Evolutionary conservation across 768 basidiomycete species (phyloP).

Genomic region (Mycena latifolia): DNA sequence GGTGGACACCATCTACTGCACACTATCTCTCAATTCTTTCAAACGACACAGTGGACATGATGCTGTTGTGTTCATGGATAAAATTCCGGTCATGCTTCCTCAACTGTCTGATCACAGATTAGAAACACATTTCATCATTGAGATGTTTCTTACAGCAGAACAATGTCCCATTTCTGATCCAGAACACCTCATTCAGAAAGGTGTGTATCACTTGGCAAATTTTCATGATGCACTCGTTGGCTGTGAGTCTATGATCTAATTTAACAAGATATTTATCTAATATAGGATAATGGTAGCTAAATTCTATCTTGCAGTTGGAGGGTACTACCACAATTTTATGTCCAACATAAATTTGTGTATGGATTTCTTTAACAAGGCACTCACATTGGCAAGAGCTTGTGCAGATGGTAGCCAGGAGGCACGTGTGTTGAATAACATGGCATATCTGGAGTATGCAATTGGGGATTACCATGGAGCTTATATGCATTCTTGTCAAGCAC

Average conservation of each 20-base stretch:
- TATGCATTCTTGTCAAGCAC: not conserved
- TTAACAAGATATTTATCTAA: not conserved
- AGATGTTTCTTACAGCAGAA: not conserved
- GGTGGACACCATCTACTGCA: not conserved
- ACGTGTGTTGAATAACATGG: not conserved
- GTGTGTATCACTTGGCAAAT: not conserved
- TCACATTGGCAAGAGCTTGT: not conserved
- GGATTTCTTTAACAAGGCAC: not conserved
- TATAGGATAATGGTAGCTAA: not conserved
- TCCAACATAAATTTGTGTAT: not conserved
- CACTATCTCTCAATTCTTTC: not conserved
- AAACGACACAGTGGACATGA: not conserved
- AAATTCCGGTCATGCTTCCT: not conserved
- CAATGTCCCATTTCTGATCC: not conserved
- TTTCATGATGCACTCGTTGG: not conserved
- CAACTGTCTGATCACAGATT: not conserved
- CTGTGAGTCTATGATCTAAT: not conserved
- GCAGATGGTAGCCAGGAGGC: not conserved
- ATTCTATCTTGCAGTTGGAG: not conserved
- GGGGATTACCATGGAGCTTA: not conserved
- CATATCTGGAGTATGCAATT: not conserved
- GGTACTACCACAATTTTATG: not conserved
- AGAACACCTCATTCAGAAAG: not conserved
- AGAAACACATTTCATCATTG: not conserved
- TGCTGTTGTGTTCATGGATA: not conserved